Conservation (phyloP, 495 filamentous ascomycete species). For the Aspergillus bridgeri region DNA sequence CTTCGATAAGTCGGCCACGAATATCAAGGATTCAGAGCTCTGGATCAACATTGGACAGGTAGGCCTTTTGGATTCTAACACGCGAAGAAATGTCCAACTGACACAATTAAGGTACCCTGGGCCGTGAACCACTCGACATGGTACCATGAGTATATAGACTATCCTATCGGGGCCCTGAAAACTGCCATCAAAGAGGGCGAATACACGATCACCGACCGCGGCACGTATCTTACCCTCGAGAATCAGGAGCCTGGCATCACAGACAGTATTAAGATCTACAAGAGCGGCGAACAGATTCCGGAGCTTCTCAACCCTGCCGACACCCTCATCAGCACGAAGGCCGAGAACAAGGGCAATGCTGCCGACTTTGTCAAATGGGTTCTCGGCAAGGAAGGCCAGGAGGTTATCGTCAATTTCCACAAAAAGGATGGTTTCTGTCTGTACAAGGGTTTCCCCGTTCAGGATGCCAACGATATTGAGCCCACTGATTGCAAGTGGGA, state of each 20-base stretch:
- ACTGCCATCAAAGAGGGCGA: slow-evolving; percentile 32
- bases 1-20: slow-evolving; percentile 46
- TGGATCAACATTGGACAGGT: slow-evolving; percentile 44
- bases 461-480: not conserved
- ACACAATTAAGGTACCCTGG: slow-evolving; percentile 33
- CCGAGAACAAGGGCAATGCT: slow-evolving; percentile 26
- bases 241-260: slow-evolving; percentile 15
- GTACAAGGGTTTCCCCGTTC: slow-evolving; percentile 1
- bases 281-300: slow-evolving; percentile 26
- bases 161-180: slow-evolving; percentile 39
- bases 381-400: slow-evolving; percentile 30
- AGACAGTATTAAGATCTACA: slow-evolving; percentile 32
- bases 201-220: slow-evolving; percentile 44
- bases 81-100: not conserved
- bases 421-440: slow-evolving; percentile 6
- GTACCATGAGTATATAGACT: slow-evolving; percentile 46
- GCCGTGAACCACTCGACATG: slow-evolving; percentile 38
- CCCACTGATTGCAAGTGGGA: slow-evolving; percentile 5
- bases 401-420: slow-evolving; percentile 15
- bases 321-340: slow-evolving; percentile 30
- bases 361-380: slow-evolving; percentile 35
- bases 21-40: slow-evolving; percentile 44
- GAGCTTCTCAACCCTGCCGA: slow-evolving; percentile 41
- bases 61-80: not conserved
- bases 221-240: slow-evolving; percentile 34